phyloP scores from a whole-genome alignment of 805 yeast species.

The Starmerella stellata region DNA sequence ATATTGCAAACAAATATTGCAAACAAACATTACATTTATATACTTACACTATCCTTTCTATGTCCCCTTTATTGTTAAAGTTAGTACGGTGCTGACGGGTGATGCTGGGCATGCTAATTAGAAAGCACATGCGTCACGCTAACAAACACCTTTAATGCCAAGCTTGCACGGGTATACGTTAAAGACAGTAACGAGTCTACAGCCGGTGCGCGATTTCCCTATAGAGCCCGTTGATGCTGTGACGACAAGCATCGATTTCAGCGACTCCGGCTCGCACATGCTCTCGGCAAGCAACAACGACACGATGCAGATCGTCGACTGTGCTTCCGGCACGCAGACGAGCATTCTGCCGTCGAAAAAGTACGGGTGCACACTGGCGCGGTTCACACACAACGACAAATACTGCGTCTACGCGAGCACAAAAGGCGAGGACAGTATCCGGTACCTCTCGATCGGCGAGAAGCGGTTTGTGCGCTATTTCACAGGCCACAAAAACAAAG shows the following conservation, averaged over 20 bases:
- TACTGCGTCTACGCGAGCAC: constrained; percentile 75
- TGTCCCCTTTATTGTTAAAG: too few species aligned
- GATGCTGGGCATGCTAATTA: too few species aligned
- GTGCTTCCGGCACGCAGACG: constrained; percentile 36
- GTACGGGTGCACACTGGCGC: constrained; percentile 77
- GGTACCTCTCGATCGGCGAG: constrained; percentile 59
- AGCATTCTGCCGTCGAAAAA: constrained; percentile 68
- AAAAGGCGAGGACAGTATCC: constrained; percentile 37
- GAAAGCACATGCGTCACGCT: too few species aligned
- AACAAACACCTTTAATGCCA: too few species aligned
- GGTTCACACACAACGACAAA: constrained; percentile 56
- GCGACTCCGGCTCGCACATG: constrained; percentile 63
- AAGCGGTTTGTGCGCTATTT: constrained; percentile 72
- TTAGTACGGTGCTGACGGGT: too few species aligned
- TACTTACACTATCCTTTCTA: too few species aligned
- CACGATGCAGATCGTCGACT: constrained; percentile 66
- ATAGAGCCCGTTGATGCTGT: constrained; percentile 7
- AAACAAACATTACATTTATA: too few species aligned
- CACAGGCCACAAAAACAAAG: constrained; percentile 68
- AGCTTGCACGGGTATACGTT: not conserved
- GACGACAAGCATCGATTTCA: constrained; percentile 40
- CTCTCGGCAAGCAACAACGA: constrained; percentile 68
- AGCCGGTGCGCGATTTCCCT: not conserved
- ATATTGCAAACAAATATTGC: too few species aligned
- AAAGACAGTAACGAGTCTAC: not conserved